Base-by-base conservation (phyloP, 441 rosid genomes). In the Aquilaria agallochum region DNA sequence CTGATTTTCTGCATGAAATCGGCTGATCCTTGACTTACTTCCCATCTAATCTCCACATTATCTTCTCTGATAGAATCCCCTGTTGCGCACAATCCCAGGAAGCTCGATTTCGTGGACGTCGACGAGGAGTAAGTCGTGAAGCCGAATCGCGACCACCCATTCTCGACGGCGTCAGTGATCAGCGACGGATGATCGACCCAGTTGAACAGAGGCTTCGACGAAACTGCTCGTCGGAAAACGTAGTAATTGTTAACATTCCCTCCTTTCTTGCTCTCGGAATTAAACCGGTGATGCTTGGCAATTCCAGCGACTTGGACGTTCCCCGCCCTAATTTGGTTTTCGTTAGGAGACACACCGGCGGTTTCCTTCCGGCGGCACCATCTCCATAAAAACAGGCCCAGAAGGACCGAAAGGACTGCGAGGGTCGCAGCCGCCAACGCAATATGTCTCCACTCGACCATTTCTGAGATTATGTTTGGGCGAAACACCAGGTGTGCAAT, bases 101-200 rank as follows among this genome's bases (percentile, higher is more conserved):
- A 60, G n/a, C 80, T 67, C 33, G 91, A 68, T 63, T 73, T 61
- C 1, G 85, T 58, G 6, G 91, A 74, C 3, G 77, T 78, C 27
- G 87, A 78, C 2, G 81, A 60, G 67, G 63, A 67, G 73, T 73
- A 79, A 32, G 69, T 80, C 8, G 78, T 30, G 62, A 93, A 93
- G 11, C 91, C 97, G 50, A 93, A 93, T 67, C 95, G 73, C 0
- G 91, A 81, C 98, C 98, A 93, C 5, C 98, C 97, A 60, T 84
- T 86, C 59, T 93, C 95, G 5, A 83, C 88, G 0, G 96, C 96
- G 63, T 90, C 96, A 0, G 86, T 78, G 11, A 93, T 68, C 15
- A 88, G 81, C 9, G 81, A 72, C 2, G 95, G 97, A 66, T 93
- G 86, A 61, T 90, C 97, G 48, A 80, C 65, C 98, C 98, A 92